Base-by-base conservation (phyloP, 371 early-diverging fungal genomes). In the Umbelopsis sp. region DNA sequence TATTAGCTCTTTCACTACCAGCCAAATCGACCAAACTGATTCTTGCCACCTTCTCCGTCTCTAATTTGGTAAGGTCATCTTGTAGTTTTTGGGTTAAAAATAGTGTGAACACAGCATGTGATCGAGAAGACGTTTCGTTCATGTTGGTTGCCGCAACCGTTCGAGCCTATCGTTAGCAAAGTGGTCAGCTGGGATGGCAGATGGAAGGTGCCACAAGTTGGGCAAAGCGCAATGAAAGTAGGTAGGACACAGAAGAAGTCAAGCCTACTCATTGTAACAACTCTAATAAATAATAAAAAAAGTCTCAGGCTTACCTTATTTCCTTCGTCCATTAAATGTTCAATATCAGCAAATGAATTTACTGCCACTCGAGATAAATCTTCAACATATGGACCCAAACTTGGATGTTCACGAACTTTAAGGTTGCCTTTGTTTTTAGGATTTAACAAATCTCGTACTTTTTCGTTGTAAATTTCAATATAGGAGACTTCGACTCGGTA, bases 121-220 rank as follows among this genome's bases (percentile, higher is more conserved):
- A 94, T 63, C 99, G 88, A 68, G 94, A 93, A 20, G 96, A 96
- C 0, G 91, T 90, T 70, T 90, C 95, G 79, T 99, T 99, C 99
- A 98, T 98, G 72, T 94, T 93, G 44, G 99, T 99, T 4, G 94
- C 89, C 4, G 97, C 98, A 11, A 97, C 95, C 7, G 96, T 97
- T 77, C 91, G 90, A 44, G 90, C 89, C 89, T 89, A 72, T 18
- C 51, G 29, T 29, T 29, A 29, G 4, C 29, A 29, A 29, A 29
- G 29, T 3, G 29, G 29, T 29, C 29, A 20, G 20, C 11, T 35
- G 18, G 22, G n/a, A 51, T 18, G 20, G 10, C 35, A 44, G 44
- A 50, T 29, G 37, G 22, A 63, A 50, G 35, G 46, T 44, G 24
- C 11, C n/a, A 67, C 22, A 46, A 41, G 25, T 22, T 22, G 63